A percentile compares a stretch with the other conserved stretches of the same genome.
phyloP scores from a whole-genome alignment of 805 yeast species.

The Starmerella bombi region DNA sequence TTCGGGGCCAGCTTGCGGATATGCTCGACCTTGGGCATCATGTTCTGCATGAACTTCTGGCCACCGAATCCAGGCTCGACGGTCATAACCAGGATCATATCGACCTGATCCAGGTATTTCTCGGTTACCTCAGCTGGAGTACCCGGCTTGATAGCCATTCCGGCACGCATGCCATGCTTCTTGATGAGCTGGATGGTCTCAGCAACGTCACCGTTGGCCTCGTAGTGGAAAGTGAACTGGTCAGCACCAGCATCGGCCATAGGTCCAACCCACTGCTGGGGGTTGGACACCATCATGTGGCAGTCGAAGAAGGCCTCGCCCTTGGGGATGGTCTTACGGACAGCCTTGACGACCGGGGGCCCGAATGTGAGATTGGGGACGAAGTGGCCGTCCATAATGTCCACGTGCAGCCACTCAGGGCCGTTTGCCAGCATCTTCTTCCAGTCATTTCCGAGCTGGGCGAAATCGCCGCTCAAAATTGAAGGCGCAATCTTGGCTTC shows the following conservation, averaged over 20 bases:
- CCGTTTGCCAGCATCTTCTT: constrained; percentile 62
- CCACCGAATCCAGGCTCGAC: constrained; percentile 99
- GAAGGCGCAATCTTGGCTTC: constrained; percentile 65
- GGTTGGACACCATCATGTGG: constrained; percentile 93
- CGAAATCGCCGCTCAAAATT: constrained; percentile 77
- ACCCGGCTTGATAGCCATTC: constrained; percentile 87
- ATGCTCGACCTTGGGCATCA: constrained; percentile 89
- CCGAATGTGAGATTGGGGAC: constrained; percentile 95
- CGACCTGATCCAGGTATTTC: constrained; percentile 63
- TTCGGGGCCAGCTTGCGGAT: constrained; percentile 63
- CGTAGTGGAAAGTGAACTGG: constrained; percentile 92
- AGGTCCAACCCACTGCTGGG: constrained; percentile 87
- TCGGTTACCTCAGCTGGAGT: constrained; percentile 74
- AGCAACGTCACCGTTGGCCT: constrained; percentile 62
- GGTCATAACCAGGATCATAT: constrained; percentile 95
- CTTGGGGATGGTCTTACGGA: constrained; percentile 67
- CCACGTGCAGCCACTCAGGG: constrained; percentile 96
- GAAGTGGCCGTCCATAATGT: constrained; percentile 97
- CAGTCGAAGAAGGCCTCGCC: constrained; percentile 67
- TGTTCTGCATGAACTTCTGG: constrained; percentile 83
- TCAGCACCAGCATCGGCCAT: constrained; percentile 91
- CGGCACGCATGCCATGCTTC: constrained; percentile 75
- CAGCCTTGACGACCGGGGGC: constrained; percentile 68
- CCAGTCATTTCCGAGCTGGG: constrained; percentile 79
- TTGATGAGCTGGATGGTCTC: constrained; percentile 65